Evolutionary conservation across 2,329 filamentous ascomycete genomes (phyloP), one percentile per base, ranked within the genome.

Genomic region (Claviceps monticola): DNA sequence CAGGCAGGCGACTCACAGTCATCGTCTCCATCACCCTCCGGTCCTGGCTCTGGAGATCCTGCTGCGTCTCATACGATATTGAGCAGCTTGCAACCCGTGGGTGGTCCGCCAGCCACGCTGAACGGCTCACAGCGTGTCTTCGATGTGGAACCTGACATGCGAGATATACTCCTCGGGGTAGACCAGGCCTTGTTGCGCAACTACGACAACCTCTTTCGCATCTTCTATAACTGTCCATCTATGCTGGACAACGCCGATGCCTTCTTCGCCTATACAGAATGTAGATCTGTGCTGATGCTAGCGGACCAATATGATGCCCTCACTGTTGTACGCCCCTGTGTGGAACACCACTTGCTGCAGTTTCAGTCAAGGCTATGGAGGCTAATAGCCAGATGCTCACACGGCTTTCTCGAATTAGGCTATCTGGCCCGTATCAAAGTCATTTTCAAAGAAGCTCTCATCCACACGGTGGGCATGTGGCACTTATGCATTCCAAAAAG

Each of bases 301-400:
- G 91, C 89, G n/a, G 90, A 96, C 68, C 88, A 93, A 72, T 96
- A 96, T 70, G 90, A 95, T 64, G 88, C 90, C 14, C 76, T 96
- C 13, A 76, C 83, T 29, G 88, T 96, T 16, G 88, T 94, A 8
- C 90, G 90, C 0, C 87, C 88, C 1, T 81, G 91, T 38, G 86
- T 96, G 45, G 91, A 96, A 67, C 90, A 97, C 69, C 91, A 96
- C 66, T 75, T 97, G 14, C 74, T 97, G 16, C 88, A 93, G 59
- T 97, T 96, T 65, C 88, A 93, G 61, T 86, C 85, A 21, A 80
- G 88, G 2, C 75, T 97, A 2, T 96, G 90, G 84, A 95, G 93
- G 67, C 90, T 96, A 68, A 94, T 96, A 56, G 89, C 90, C 50
- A 96, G 95, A 68, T 96, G 96, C 63, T 90, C 91, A 13, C 88